Evolutionary conservation across 139 green algal genomes (phyloP).

Genomic region (Chlamydomonas sphaeroides): DNA sequence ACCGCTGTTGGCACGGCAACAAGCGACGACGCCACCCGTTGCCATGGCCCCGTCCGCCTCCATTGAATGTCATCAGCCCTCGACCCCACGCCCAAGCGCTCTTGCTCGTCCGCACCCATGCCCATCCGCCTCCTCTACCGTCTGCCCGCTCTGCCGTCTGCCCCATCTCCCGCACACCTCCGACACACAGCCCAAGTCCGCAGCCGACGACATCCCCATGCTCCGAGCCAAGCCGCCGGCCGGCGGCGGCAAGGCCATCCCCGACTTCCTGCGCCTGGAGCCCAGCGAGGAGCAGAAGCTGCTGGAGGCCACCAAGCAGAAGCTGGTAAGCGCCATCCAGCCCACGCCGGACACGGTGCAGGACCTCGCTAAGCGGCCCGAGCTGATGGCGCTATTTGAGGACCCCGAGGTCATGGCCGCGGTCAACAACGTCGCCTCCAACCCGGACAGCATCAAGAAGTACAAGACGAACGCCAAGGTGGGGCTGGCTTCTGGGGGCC

Average conservation of each 20-base stretch:
- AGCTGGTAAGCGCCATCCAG: too few species aligned
- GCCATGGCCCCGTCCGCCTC: too few species aligned
- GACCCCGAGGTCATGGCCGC: conserved; percentile 59
- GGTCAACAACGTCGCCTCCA: conserved; percentile 63
- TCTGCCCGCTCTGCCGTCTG: too few species aligned
- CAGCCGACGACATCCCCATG: conserved; percentile 36
- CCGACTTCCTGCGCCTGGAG: conserved; percentile 51
- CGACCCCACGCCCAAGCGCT: too few species aligned
- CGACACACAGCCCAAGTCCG: too few species aligned
- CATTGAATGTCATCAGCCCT: too few species aligned
- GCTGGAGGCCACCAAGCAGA: not conserved
- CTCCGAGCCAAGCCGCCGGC: conserved; percentile 24
- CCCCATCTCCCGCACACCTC: too few species aligned
- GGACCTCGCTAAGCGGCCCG: conserved; percentile 32
- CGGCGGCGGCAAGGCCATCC: conserved; percentile 45
- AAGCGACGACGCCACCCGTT: too few species aligned
- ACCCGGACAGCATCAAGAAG: conserved; percentile 64
- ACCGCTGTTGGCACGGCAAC: too few species aligned
- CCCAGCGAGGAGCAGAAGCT: conserved; percentile 45
- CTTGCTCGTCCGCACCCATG: too few species aligned
- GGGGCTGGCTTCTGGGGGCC: not conserved
- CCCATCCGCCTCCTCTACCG: too few species aligned
- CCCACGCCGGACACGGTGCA: conserved; percentile 34
- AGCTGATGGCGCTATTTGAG: conserved; percentile 50
- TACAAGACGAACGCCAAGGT: conserved; percentile 71